Conservation (phyloP, 139 green algal species). For the Chlorella sorokiniana region DNA sequence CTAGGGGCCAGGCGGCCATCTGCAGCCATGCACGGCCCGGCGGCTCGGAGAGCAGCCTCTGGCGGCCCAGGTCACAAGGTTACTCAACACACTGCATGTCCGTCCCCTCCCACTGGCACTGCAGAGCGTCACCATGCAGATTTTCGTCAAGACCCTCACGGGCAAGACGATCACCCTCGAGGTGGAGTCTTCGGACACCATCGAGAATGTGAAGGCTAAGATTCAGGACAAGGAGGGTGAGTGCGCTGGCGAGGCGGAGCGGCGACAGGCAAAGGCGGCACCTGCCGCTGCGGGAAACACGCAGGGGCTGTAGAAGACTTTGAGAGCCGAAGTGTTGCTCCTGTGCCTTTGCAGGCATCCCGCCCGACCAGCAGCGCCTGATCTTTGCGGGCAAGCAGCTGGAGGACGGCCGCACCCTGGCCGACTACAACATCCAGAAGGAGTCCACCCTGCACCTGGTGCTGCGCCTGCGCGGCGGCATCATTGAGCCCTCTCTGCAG, state of each 20-base stretch:
- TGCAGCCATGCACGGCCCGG: too few relatives aligned
- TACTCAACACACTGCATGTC: too few relatives aligned
- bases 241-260: background rate
- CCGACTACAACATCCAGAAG: constrained; percentile 98
- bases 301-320: background rate
- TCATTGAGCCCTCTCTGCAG: constrained; percentile 99
- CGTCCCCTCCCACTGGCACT: background rate
- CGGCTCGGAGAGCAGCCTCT: too few relatives aligned
- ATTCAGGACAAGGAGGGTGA: constrained; percentile 93
- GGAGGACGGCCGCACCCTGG: constrained; percentile 95
- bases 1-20: too few relatives aligned
- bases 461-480: constrained; percentile 95
- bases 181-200: constrained; percentile 82
- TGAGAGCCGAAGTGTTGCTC: background rate
- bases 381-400: constrained; percentile 99
- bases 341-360: constrained; percentile 69
- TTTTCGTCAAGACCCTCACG: constrained; percentile 83
- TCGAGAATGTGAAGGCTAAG: constrained; percentile 93
- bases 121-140: constrained; percentile 68
- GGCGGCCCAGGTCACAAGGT: too few relatives aligned
- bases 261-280: background rate
- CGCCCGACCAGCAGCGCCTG: constrained; percentile 96
- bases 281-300: background rate
- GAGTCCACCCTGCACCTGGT: constrained; percentile 99
- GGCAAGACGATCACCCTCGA: constrained; percentile 84